phyloP scores from a whole-genome alignment of 2,329 filamentous ascomycete species.

The Botrytis galanthina region DNA sequence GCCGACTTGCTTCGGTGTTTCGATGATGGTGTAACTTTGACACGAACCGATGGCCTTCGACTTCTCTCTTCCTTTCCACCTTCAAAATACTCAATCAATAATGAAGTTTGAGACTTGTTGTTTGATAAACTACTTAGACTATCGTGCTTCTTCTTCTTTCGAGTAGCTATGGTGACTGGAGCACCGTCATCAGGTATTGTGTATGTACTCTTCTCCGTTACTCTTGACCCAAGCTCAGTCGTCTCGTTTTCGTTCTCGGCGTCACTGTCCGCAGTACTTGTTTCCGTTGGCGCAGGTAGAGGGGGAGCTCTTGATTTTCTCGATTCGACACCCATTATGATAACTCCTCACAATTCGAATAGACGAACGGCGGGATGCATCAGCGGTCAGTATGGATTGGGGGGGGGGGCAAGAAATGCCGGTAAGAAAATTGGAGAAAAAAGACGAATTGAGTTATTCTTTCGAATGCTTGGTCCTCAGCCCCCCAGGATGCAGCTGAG shows the following conservation, averaged over 20 bases:
- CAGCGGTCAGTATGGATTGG: slow-evolving; percentile 6
- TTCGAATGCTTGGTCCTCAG: slow-evolving; percentile 12
- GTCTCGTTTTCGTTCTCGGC: slow-evolving; percentile 55
- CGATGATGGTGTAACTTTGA: slow-evolving; percentile 67
- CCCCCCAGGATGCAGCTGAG: slow-evolving; percentile 14
- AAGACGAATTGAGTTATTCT: background rate
- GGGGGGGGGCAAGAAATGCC: background rate
- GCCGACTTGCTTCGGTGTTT: slow-evolving; percentile 44
- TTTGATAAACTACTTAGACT: slow-evolving; percentile 49
- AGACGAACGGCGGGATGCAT: slow-evolving; percentile 17
- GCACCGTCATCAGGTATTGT: slow-evolving; percentile 84
- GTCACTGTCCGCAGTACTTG: slow-evolving; percentile 46
- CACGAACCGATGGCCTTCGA: slow-evolving; percentile 67
- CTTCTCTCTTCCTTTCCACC: slow-evolving; percentile 54
- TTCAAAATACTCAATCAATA: slow-evolving; percentile 76
- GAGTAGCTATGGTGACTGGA: slow-evolving; percentile 86
- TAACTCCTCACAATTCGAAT: slow-evolving; percentile 15
- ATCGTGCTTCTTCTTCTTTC: slow-evolving; percentile 54
- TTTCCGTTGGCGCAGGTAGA: slow-evolving; percentile 76
- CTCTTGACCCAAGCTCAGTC: slow-evolving; percentile 62
- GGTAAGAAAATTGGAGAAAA: slow-evolving; percentile 7
- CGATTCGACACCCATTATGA: slow-evolving; percentile 38
- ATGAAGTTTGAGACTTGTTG: slow-evolving; percentile 64
- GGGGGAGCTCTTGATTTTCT: slow-evolving; percentile 58
- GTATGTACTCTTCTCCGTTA: slow-evolving; percentile 68